Base-by-base conservation (phyloP, 768 basidiomycete genomes). In the Nidularia pulvinata region DNA sequence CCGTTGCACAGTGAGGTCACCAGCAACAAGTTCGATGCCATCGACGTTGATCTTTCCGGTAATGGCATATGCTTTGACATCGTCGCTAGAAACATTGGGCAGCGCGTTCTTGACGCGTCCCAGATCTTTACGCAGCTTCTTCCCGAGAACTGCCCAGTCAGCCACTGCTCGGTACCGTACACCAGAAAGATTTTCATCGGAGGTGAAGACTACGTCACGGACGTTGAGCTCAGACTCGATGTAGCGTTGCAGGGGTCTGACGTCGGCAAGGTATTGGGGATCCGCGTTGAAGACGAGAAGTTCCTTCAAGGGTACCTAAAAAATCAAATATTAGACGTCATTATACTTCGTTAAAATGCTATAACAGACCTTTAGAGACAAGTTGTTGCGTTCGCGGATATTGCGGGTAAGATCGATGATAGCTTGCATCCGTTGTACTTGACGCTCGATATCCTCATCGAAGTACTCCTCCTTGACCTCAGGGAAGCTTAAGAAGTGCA, bases 401-500 rank as follows among this genome's bases (percentile, higher is more conserved):
- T 87, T 86, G 56, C 97, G 84, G 5, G 89, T 87, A 58, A 99
- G 77, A 49, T 98, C 94, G 59, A 98, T 98, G 67, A 99, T 89
- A 9, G 88, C 81, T 69, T 96, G 95, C 89, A 99, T 94, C 7
- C 95, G 85, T 70, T 89, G 83, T 22, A 98, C 93, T 72, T 97
- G 90, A 47, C 95, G 85, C 73, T 98, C 95, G 61, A 98, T 95
- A 61, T 87, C 88, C 16, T 76, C 83, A 69, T 99, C 93, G 66
- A 97, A 94, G 76, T 98, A 98, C 58, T 95, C 94, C 60, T 91
- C 87, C 66, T 94, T 95, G 49, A 94, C 89, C 39, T 88, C 82
- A 0, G 97, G 97, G 86, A 97, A 98, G 50, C 84, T 81, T 56
- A 98, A 68, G 81, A 98, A 99, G 73, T 99, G 97, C 57, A 99